A percentile compares a stretch with the other conserved stretches of the same genome.
These are phyloP conservation scores for Microcyclosporella mali DNA, from an alignment of 2,329 filamentous ascomycete species.

Conservation along the genomic window DNA sequence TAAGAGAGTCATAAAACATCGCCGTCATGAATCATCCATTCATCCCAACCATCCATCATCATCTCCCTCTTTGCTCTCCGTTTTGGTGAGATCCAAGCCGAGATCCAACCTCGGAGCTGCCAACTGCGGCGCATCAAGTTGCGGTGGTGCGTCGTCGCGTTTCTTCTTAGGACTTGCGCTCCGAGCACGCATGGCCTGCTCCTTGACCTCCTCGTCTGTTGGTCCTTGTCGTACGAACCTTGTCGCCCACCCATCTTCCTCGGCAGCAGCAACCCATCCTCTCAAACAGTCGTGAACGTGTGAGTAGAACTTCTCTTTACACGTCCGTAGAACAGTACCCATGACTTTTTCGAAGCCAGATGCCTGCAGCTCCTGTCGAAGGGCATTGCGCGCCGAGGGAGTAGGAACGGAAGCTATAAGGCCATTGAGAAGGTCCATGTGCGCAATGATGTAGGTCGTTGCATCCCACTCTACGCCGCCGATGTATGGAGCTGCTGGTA, in stretches of 20 bases:
- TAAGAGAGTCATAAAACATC: neutral
- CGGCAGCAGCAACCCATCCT: constrained; percentile 83
- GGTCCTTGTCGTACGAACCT: constrained; percentile 72
- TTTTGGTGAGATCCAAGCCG: constrained; percentile 18
- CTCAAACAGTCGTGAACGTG: constrained; percentile 82
- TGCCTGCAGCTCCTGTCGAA: constrained; percentile 71
- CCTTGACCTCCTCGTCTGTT: constrained; percentile 36
- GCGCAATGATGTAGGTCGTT: constrained; percentile 88
- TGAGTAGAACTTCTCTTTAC: constrained; percentile 97
- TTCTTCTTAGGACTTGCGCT: constrained; percentile 37
- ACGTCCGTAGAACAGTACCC: constrained; percentile 75
- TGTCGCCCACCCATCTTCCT: constrained; percentile 83
- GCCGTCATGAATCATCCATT: constrained; percentile 3
- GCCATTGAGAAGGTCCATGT: constrained; percentile 88
- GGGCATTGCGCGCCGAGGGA: constrained; percentile 61
- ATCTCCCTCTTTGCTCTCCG: constrained; percentile 13
- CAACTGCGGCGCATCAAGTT: constrained; percentile 17
- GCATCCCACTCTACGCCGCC: constrained; percentile 98
- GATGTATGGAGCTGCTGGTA: constrained; percentile 90
- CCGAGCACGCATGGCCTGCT: constrained; percentile 34
- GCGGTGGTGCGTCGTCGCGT: constrained; percentile 21
- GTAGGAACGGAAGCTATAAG: constrained; percentile 76
- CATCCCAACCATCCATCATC: constrained; percentile 31
- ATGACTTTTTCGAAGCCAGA: constrained; percentile 90
- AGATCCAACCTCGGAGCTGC: constrained; percentile 22